Conservation (phyloP, 2,329 filamentous ascomycete genomes). For the Myotisia sp. region DNA sequence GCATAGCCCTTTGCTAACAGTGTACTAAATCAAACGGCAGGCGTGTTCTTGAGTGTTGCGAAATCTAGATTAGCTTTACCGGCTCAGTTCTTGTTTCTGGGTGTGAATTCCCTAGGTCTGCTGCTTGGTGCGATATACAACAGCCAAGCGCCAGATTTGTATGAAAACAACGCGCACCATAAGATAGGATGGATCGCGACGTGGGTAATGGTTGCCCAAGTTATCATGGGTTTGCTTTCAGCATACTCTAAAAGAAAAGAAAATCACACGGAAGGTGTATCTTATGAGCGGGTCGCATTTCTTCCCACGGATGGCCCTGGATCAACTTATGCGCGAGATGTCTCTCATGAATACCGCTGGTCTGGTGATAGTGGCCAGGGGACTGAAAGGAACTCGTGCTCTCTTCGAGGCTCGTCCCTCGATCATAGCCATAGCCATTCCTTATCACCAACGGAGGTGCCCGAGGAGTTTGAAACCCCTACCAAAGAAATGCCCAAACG, state of each 20-base stretch:
- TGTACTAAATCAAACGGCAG: no score
- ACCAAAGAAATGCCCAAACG: slow-evolving; percentile 34
- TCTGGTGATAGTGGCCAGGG: slow-evolving; percentile 63
- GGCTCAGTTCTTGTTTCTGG: slow-evolving; percentile 53
- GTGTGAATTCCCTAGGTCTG: slow-evolving; percentile 49
- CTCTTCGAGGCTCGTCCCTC: slow-evolving; percentile 51
- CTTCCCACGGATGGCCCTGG: slow-evolving; percentile 47
- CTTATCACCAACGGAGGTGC: no score
- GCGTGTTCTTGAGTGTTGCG: slow-evolving; percentile 72
- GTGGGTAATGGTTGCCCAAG: slow-evolving; percentile 56
- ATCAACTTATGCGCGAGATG: slow-evolving; percentile 33
- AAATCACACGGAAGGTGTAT: slow-evolving; percentile 13
- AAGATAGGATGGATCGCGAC: slow-evolving; percentile 76
- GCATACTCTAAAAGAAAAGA: slow-evolving; percentile 39
- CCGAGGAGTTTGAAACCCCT: slow-evolving; percentile 33
- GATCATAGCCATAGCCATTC: slow-evolving; percentile 34
- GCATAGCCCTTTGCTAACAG: no score
- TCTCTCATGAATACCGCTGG: slow-evolving; percentile 37
- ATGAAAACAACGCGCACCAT: slow-evolving; percentile 75
- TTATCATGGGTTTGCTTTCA: slow-evolving; percentile 52
- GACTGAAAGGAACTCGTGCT: slow-evolving; percentile 54
- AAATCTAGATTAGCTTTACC: slow-evolving; percentile 59
- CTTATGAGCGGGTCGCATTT: slow-evolving; percentile 44
- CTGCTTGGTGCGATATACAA: slow-evolving; percentile 60
- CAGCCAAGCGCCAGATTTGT: slow-evolving; percentile 66